Conservation (phyloP, 192 early-diverging fungal genomes). For the Backusella tuberculispora region DNA sequence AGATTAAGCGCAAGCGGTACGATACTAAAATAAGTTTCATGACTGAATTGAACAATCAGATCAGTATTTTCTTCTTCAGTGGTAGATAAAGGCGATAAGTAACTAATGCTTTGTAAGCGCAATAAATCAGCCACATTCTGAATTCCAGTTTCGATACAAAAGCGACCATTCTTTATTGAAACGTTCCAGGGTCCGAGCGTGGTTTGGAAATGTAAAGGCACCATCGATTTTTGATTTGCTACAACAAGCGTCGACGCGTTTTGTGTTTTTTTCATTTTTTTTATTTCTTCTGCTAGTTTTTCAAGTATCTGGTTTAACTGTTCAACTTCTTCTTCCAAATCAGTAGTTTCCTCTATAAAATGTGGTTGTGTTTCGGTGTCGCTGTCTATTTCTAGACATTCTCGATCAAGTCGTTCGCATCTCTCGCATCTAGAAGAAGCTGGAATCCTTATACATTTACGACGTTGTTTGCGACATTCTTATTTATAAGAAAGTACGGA, state of each 20-base stretch:
- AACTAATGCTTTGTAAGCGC: neutral
- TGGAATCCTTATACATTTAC: neutral
- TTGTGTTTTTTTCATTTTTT: neutral
- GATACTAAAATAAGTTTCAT: slow-evolving; percentile 2
- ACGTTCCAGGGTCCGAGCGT: neutral
- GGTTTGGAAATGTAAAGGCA: neutral
- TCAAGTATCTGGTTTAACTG: neutral
- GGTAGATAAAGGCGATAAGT: neutral
- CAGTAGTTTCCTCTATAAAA: neutral
- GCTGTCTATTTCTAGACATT: neutral
- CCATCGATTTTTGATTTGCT: neutral
- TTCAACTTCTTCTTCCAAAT: neutral
- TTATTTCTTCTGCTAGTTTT: neutral
- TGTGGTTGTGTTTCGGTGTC: neutral
- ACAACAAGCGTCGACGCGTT: neutral
- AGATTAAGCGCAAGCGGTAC: slow-evolving; percentile 3
- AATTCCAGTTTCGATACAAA: neutral
- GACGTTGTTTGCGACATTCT: slow-evolving; percentile 6
- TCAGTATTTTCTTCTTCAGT: neutral
- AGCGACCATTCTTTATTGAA: neutral
- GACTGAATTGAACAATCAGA: neutral
- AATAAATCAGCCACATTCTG: neutral
- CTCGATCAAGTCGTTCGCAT: slow-evolving; percentile 2
- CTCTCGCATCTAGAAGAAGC: neutral
- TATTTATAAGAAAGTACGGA: neutral